Evolutionary conservation across 1,139 yeast species (phyloP), one percentile per base, ranked within the genome.

Genomic region (Candida glucosophila): DNA sequence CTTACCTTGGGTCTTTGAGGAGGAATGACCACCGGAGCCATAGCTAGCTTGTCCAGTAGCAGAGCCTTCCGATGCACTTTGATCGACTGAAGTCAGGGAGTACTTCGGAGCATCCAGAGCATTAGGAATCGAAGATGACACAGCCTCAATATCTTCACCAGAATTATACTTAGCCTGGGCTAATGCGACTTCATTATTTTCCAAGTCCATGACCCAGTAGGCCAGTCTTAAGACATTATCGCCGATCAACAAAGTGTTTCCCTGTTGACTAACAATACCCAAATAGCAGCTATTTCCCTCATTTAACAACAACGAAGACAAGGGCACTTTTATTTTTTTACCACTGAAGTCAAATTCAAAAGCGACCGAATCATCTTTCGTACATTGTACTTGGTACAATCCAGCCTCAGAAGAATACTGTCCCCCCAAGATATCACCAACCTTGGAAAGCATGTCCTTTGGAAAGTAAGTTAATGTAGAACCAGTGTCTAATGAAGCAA

Each of bases 191-290:
- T 75, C 73, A 28, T 58, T 52, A 35, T 68, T 70, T 17, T 79
- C 86, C 35, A 83, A 55, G 49, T 86, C 92, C 41, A 70, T 83
- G 22, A 83, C 94, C 29, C 77, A 71, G 46, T 85, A 85, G 6
- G 82, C 86, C 27, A 71, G 62, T 33, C 83, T 66, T 41, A 86
- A 55, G 52, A 83, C 75, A 17, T 77, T 68, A 49, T 82, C 94
- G 23, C 95, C 95, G 9, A 83, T 44, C 26, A 58, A 42, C 20
- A 55, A 35, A 32, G 44, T 53, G 20, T 30, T 30, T 2, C 22
- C 10, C n/a, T 37, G 24, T 35, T 54, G 61, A 8, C 39, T 37
- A 21, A 55, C 29, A 17, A 57, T 36, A 5, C 63, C 64, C 27
- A 59, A 48, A 22, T 35, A 34, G 37, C 67, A 59, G 6, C 27